These are phyloP conservation scores for Gilbertella persicaria DNA, from an alignment of 371 early-diverging fungal species.

Conservation along the genomic window DNA sequence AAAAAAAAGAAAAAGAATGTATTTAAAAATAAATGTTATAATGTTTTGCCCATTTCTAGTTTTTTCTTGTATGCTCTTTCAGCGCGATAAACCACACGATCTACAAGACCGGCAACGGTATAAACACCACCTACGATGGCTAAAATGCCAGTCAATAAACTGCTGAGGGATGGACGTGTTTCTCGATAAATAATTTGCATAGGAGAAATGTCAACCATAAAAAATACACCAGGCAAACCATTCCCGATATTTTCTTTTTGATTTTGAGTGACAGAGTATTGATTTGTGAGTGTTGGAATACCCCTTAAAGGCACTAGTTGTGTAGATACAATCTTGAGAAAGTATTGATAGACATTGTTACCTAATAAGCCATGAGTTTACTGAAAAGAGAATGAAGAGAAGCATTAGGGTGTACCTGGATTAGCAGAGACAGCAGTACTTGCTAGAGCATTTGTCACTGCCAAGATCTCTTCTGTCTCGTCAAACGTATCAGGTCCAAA, in stretches of 20 bases:
- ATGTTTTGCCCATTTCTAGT: constrained; percentile 83
- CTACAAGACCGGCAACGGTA: constrained; percentile 94
- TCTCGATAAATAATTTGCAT: constrained; percentile 92
- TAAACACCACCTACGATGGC: constrained; percentile 96
- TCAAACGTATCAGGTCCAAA: constrained; percentile 56
- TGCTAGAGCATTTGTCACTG: constrained; percentile 81
- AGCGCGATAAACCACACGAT: constrained; percentile 86
- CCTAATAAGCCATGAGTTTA: no score
- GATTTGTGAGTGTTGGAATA: constrained; percentile 76
- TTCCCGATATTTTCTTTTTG: constrained; percentile 36
- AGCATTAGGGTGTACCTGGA: no score
- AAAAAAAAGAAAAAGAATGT: not conserved
- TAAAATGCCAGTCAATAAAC: constrained; percentile 88
- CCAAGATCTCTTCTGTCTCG: constrained; percentile 37
- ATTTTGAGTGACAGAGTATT: constrained; percentile 93
- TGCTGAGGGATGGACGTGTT: constrained; percentile 77
- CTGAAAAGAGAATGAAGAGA: no score
- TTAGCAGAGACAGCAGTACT: constrained; percentile 53
- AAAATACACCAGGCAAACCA: constrained; percentile 79
- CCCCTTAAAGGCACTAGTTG: constrained; percentile 71
- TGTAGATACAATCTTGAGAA: constrained; percentile 92
- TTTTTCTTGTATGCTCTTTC: constrained; percentile 81
- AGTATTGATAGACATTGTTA: constrained; percentile 80
- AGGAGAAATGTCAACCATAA: constrained; percentile 96
- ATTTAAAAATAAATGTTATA: constrained; percentile 17